A percentile compares a stretch with the other conserved stretches of the same genome.
These are phyloP conservation scores for Halenospora varia DNA, from an alignment of 495 filamentous ascomycete genomes.

Conservation along the genomic window DNA sequence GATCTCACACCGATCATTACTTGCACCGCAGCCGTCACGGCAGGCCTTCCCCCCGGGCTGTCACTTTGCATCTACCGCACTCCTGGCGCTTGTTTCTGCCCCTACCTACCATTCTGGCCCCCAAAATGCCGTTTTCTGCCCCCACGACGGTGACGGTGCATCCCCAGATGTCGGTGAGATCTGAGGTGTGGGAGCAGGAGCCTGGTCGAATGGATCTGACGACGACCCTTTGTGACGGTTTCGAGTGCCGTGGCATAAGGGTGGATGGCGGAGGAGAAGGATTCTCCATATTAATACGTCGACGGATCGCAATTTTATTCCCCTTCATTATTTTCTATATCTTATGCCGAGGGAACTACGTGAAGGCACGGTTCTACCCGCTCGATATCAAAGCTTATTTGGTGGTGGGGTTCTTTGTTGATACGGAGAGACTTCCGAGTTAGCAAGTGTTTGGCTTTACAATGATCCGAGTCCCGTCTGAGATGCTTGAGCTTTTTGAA, in stretches of 20 bases:
- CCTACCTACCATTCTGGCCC: neutral
- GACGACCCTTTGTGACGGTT: neutral
- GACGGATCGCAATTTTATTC: neutral
- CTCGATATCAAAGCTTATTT: neutral
- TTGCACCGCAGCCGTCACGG: neutral
- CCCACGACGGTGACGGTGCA: neutral
- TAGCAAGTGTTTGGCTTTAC: neutral
- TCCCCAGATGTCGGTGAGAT: slow-evolving; percentile 4
- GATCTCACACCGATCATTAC: slow-evolving; percentile 4
- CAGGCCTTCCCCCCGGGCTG: neutral
- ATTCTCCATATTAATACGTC: slow-evolving; percentile 1
- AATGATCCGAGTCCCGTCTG: neutral
- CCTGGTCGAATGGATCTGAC: neutral
- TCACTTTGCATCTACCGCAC: neutral
- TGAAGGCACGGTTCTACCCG: neutral
- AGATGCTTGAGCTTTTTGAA: neutral
- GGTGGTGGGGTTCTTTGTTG: slow-evolving; percentile 1
- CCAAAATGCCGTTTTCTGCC: too few relatives aligned
- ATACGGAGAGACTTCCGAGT: neutral
- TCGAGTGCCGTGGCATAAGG: neutral
- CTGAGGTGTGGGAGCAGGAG: neutral
- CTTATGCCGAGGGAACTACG: neutral
- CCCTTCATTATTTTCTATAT: neutral
- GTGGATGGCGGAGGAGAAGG: neutral
- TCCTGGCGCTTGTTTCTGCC: slow-evolving; percentile 2